Evolutionary conservation across 495 filamentous ascomycete species (phyloP).

Genomic region (Podospora sp.): DNA sequence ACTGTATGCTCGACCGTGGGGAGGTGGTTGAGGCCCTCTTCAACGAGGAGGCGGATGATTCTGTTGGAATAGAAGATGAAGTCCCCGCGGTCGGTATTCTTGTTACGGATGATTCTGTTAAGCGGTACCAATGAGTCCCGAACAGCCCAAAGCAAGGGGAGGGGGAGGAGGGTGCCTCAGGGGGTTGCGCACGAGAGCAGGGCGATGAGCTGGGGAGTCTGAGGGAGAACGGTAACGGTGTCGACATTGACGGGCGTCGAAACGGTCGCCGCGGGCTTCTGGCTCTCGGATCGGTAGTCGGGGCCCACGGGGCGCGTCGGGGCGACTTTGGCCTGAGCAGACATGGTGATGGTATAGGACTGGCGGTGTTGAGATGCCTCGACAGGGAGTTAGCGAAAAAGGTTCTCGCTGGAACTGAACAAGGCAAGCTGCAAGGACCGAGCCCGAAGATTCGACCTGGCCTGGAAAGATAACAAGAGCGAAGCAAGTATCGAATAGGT

Average conservation of each 20-base stretch:
- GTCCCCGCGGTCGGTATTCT: constrained; percentile 83
- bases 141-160: background rate
- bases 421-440: background rate
- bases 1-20: constrained; percentile 85
- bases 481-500: background rate
- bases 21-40: constrained; percentile 96
- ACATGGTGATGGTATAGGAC: constrained; percentile 20
- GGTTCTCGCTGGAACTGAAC: background rate
- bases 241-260: constrained; percentile 79
- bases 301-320: constrained; percentile 77
- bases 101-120: constrained; percentile 89
- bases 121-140: constrained; percentile 22
- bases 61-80: constrained; percentile 99
- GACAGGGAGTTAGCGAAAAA: background rate
- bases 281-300: constrained; percentile 70
- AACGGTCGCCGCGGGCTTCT: constrained; percentile 88
- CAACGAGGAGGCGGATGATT: constrained; percentile 96
- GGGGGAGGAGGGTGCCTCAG: constrained; percentile 18
- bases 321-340: constrained; percentile 39
- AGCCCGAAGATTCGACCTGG: background rate
- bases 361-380: background rate
- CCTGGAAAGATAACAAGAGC: background rate
- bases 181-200: constrained; percentile 81
- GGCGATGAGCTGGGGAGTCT: constrained; percentile 95
- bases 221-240: constrained; percentile 86